A percentile compares a stretch with the other conserved stretches of the same genome.
These are phyloP conservation scores for Heteromeles arbutifolia DNA, from an alignment of 306 rosid species.

Conservation along the genomic window DNA sequence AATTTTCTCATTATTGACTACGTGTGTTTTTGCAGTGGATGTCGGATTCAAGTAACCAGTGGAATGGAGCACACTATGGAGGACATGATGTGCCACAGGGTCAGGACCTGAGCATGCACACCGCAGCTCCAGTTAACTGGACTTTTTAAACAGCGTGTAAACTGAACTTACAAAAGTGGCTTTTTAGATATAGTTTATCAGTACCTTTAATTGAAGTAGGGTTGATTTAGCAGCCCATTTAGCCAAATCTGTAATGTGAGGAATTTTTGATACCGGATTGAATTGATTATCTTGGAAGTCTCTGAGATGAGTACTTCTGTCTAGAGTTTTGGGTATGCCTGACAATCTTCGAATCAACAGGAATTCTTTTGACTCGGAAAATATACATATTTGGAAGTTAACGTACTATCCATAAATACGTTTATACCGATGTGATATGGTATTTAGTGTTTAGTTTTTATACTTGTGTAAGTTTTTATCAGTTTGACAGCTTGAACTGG, in stretches of 20 bases:
- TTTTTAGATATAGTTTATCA: slow-evolving; percentile 12
- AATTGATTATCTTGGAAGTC: slow-evolving; percentile 21
- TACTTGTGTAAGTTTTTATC: too few relatives aligned
- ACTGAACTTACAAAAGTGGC: slow-evolving; percentile 23
- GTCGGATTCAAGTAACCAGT: slow-evolving; percentile 49
- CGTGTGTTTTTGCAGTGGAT: slow-evolving; percentile 65
- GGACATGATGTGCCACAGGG: slow-evolving; percentile 55
- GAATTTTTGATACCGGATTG: slow-evolving; percentile 42
- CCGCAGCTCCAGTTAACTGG: slow-evolving; percentile 64
- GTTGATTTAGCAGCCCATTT: slow-evolving; percentile 38
- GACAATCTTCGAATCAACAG: slow-evolving; percentile 24
- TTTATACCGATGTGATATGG: background rate
- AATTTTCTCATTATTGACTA: background rate
- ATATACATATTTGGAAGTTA: slow-evolving; percentile 5
- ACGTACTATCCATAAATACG: background rate
- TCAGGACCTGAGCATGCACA: slow-evolving; percentile 57
- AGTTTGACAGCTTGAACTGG: too few relatives aligned
- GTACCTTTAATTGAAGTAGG: slow-evolving; percentile 30
- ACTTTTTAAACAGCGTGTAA: slow-evolving; percentile 43
- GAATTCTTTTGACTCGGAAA: background rate
- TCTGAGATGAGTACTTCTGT: background rate
- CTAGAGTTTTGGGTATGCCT: slow-evolving; percentile 44
- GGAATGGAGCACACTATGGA: slow-evolving; percentile 62
- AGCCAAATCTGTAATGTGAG: slow-evolving; percentile 37
- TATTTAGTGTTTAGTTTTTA: background rate